These are phyloP conservation scores for Agaricus blazei DNA, from an alignment of 768 basidiomycete species.

Conservation along the genomic window DNA sequence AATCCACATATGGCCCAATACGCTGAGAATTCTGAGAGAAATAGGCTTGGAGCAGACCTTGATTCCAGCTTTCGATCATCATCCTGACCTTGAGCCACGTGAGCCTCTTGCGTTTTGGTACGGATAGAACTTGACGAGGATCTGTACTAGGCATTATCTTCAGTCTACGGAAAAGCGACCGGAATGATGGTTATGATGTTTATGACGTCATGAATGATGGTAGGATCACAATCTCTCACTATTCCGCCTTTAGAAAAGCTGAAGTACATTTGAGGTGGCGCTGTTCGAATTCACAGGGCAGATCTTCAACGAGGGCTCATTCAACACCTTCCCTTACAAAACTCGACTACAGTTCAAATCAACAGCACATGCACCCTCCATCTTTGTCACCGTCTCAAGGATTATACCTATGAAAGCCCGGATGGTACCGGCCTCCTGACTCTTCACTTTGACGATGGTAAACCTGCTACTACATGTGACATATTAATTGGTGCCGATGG, in stretches of 20 bases:
- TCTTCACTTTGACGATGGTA: slow-evolving; percentile 18
- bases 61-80: slow-evolving; percentile 9
- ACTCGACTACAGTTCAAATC: too few species aligned
- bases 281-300: slow-evolving; percentile 31
- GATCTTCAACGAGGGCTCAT: slow-evolving; percentile 42
- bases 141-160: neutral
- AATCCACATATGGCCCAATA: slow-evolving; percentile 29
- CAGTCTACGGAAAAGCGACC: slow-evolving; percentile 26
- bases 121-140: neutral
- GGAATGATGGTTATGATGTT: slow-evolving; percentile 22
- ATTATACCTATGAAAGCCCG: slow-evolving; percentile 18
- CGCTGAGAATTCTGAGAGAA: slow-evolving; percentile 12
- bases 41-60: slow-evolving; percentile 13
- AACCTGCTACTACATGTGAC: slow-evolving; percentile 23
- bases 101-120: neutral
- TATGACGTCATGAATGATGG: slow-evolving; percentile 20
- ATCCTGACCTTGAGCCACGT: slow-evolving; percentile 13
- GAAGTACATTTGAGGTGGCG: slow-evolving; percentile 16
- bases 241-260: neutral
- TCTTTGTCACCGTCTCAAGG: slow-evolving; percentile 34
- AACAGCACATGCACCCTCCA: slow-evolving; percentile 17
- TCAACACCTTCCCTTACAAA: slow-evolving; percentile 22
- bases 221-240: neutral
- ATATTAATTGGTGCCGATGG: slow-evolving; percentile 38
- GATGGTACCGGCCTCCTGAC: slow-evolving; percentile 1